A percentile compares a stretch with the other conserved stretches of the same genome.
phyloP scores from a whole-genome alignment of 441 rosid species.

The Erodium moschatum region DNA sequence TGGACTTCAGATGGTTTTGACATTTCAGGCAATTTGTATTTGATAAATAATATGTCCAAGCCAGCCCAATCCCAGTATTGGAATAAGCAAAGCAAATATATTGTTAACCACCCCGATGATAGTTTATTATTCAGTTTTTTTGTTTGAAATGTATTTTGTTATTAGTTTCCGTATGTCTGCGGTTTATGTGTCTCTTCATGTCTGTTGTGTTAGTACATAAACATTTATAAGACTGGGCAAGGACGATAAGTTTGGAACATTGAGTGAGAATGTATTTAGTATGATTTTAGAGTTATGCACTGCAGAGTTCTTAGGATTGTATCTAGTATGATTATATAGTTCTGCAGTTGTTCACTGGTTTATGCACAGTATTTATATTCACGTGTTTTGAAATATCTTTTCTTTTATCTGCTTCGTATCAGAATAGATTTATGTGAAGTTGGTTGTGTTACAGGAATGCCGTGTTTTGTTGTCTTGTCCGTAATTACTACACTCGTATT shows the following conservation, averaged over 20 bases:
- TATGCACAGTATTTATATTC: background rate
- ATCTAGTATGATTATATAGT: background rate
- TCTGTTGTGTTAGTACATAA: background rate
- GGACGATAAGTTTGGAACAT: background rate
- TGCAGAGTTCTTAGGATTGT: background rate
- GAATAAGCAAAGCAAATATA: no score
- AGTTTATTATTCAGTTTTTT: background rate
- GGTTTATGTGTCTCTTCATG: background rate
- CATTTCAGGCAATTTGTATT: background rate
- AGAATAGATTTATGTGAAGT: slow-evolving; percentile 3
- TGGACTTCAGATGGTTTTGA: background rate
- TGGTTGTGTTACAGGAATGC: slow-evolving; percentile 54
- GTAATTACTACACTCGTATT: slow-evolving; percentile 47
- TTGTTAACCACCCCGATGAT: no score
- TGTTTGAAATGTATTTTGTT: background rate
- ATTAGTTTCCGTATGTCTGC: background rate
- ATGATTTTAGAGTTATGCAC: background rate
- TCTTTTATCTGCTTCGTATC: slow-evolving; percentile 9
- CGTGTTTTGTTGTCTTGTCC: slow-evolving; percentile 60
- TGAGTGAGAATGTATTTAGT: no score
- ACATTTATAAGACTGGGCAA: background rate
- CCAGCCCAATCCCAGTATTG: no score
- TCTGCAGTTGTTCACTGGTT: background rate
- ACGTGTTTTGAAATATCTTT: background rate
- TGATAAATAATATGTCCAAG: no score